Conservation (phyloP, 805 yeast species). For the Lachancea lanzarotensis region DNA sequence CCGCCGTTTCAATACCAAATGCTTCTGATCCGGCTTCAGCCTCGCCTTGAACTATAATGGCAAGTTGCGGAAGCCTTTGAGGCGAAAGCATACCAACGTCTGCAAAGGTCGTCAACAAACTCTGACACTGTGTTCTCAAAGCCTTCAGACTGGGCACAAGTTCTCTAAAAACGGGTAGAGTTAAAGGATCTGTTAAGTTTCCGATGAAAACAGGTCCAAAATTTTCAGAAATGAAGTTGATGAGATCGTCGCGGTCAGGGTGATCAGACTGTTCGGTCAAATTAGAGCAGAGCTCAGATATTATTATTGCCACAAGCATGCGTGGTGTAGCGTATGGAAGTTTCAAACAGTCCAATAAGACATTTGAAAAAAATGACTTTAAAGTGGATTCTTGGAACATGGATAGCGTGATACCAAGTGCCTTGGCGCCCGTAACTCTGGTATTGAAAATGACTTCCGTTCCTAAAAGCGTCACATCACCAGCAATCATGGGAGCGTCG, state of each 20-base stretch:
- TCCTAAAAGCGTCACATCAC: constrained; percentile 85
- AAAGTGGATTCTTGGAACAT: constrained; percentile 39
- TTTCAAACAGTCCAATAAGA: constrained; percentile 37
- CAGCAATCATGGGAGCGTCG: constrained; percentile 86
- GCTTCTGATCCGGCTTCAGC: constrained; percentile 92
- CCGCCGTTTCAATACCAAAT: constrained; percentile 73
- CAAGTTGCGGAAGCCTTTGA: constrained; percentile 69
- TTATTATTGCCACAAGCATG: constrained; percentile 56
- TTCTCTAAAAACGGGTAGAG: constrained; percentile 58
- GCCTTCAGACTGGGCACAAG: constrained; percentile 80
- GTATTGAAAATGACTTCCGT: constrained; percentile 65
- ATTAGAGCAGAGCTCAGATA: constrained; percentile 57
- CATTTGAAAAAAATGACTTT: constrained; percentile 34
- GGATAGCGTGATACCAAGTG: constrained; percentile 63
- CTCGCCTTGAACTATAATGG: constrained; percentile 91
- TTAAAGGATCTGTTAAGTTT: constrained; percentile 27
- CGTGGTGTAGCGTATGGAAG: constrained; percentile 78
- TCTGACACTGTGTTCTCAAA: constrained; percentile 80
- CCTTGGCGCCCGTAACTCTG: constrained; percentile 66
- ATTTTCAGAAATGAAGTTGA: constrained; percentile 25
- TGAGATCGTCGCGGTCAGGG: constrained; percentile 16
- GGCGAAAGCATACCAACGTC: constrained; percentile 69
- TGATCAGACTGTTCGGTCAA: constrained; percentile 14
- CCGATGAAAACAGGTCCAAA: constrained; percentile 36
- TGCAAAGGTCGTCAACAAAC: constrained; percentile 69